Evolutionary conservation across 805 yeast species (phyloP), one percentile per base, ranked within the genome.

Genomic region (Candida loeiensis): DNA sequence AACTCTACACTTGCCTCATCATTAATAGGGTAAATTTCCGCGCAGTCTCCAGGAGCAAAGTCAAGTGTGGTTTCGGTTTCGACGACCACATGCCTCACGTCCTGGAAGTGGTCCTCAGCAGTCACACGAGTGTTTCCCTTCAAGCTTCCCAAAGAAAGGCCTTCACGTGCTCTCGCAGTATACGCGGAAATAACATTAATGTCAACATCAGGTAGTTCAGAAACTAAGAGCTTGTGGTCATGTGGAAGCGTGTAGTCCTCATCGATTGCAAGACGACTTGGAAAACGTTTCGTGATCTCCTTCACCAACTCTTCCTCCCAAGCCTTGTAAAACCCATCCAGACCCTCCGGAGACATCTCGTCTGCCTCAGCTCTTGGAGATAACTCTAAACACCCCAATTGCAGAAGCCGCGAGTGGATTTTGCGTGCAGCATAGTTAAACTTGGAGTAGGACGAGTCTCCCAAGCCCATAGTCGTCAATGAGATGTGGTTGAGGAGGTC

Each of bases 401-500:
- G 97, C 19, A 71, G 51, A 22, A 91, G 54, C 43, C 99, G 70
- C 16, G 79, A 74, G 57, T 91, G 95, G 13, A 93, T 61, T 54
- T 91, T 90, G 45, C 82, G 76, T 26, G 84, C 77, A n/a, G 96
- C 96, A 71, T 80, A 81, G 61, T 93, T 91, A 63, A 79, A 93
- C 47, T 83, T 77, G 4, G 95, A 86, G 57, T 93, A 93, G 1
- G 95, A 82, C 0, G 95, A 82, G 59, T 93, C 98, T 18, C 99
- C 99, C 1, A 93, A 63, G 0, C 99, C 99, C 54, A 93, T 84
- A 2, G 88, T 74, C 2, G 91, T 76, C 48, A 89, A 70, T 13
- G 66, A 59, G 8, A 86, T 50, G 54, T 82, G 85, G 46, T 72
- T 71, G 28, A 91, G 63, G 21, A 87, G 63, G 49, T 78, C 77